Evolutionary conservation across 169 alveolate species (phyloP).

Genomic region (Plasmodium adleri): DNA sequence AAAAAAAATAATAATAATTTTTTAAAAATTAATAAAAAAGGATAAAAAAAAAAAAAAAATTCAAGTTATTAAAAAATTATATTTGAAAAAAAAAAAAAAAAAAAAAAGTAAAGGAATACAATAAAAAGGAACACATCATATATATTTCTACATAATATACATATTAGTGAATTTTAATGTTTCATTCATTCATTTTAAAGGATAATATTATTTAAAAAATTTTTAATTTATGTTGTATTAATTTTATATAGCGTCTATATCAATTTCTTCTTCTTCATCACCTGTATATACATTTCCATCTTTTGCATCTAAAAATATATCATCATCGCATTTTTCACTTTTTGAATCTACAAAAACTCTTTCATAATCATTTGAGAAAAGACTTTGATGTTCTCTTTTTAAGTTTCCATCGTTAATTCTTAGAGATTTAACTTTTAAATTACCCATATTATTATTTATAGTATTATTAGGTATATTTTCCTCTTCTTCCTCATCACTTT

Average conservation of each 20-base stretch:
- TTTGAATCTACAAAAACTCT: slow-evolving; percentile 74
- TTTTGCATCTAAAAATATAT: slow-evolving; percentile 76
- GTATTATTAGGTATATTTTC: slow-evolving; percentile 46
- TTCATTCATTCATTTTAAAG: no score
- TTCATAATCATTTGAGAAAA: slow-evolving; percentile 16
- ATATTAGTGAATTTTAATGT: no score
- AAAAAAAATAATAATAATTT: no score
- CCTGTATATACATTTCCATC: slow-evolving; percentile 71
- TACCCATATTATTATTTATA: slow-evolving; percentile 28
- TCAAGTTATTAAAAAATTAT: no score
- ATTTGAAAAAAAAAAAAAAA: no score
- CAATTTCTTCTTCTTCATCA: slow-evolving; percentile 76
- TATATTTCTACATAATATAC: no score
- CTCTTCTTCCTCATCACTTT: slow-evolving; percentile 73
- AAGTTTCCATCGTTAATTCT: slow-evolving; percentile 53
- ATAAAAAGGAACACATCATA: no score
- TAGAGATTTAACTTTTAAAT: slow-evolving; percentile 58
- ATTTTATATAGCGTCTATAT: slow-evolving; percentile 65
- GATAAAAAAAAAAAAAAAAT: no score
- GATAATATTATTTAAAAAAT: no score
- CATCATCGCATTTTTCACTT: slow-evolving; percentile 75
- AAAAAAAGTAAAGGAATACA: no score
- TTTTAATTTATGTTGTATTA: no score
- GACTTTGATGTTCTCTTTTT: slow-evolving; percentile 13
- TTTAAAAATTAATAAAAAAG: no score